Conservation (phyloP, 805 yeast species). For the Wickerhamomyces rabaulensis region DNA sequence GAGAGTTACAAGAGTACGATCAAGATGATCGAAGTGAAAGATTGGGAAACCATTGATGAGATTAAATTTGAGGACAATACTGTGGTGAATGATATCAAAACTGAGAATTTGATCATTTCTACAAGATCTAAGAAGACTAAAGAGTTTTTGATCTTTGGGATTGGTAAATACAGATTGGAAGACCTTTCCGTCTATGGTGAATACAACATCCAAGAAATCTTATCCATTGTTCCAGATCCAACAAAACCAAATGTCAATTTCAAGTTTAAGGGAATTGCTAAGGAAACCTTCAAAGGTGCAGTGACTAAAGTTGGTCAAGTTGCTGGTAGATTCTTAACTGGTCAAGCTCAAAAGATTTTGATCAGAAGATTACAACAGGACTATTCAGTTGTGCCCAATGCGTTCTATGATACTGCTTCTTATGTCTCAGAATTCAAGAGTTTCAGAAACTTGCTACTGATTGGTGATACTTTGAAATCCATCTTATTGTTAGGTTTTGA, state of each 20-base stretch:
- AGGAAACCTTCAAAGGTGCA: constrained; percentile 79
- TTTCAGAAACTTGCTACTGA: constrained; percentile 71
- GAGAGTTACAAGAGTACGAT: constrained; percentile 53
- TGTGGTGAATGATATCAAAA: constrained; percentile 34
- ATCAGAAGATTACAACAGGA: constrained; percentile 84
- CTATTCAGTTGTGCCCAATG: constrained; percentile 85
- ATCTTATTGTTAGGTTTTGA: constrained; percentile 84
- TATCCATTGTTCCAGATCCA: constrained; percentile 85
- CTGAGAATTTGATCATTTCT: constrained; percentile 32
- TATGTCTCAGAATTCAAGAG: constrained; percentile 76
- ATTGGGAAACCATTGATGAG: constrained; percentile 74
- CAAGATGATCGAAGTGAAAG: constrained; percentile 58
- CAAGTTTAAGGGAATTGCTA: constrained; percentile 65
- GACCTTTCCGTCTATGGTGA: constrained; percentile 78
- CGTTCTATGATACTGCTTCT: constrained; percentile 82
- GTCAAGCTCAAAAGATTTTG: constrained; percentile 79
- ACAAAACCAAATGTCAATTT: constrained; percentile 79
- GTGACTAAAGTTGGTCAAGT: constrained; percentile 73
- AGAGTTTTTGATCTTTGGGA: constrained; percentile 74
- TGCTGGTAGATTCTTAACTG: constrained; percentile 75
- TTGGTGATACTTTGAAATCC: constrained; percentile 78
- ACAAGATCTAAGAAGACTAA: constrained; percentile 40
- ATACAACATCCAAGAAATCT: constrained; percentile 66
- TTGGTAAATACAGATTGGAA: constrained; percentile 70
- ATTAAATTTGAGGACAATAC: constrained; percentile 65